Evolutionary conservation across 2,329 filamentous ascomycete species (phyloP).

Genomic region (Trichophyton simii): DNA sequence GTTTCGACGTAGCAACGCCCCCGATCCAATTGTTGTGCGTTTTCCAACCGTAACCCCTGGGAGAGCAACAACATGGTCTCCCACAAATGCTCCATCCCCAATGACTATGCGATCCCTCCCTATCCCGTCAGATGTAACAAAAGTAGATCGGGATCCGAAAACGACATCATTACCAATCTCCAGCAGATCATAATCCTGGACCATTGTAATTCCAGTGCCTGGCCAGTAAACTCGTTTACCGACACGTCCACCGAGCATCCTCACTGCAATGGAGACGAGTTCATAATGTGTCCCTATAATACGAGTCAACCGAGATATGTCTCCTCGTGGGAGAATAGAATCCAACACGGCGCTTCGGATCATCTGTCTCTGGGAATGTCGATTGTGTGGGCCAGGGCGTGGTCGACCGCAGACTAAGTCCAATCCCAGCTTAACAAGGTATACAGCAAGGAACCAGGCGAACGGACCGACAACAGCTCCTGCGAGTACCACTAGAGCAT

Average conservation of each 20-base stretch:
- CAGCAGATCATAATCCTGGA: conserved; percentile 1
- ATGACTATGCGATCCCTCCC: not conserved
- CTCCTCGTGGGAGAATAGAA: not conserved
- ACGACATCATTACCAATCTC: conserved; percentile 3
- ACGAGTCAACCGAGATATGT: not conserved
- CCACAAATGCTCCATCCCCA: conserved; percentile 2
- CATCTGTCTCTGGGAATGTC: not conserved
- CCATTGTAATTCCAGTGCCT: not conserved
- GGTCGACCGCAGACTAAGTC: not conserved
- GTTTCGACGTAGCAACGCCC: not conserved
- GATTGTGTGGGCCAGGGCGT: not conserved
- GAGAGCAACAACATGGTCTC: not conserved
- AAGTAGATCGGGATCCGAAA: conserved; percentile 1
- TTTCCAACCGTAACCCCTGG: not conserved
- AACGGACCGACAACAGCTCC: not conserved
- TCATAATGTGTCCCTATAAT: conserved; percentile 4
- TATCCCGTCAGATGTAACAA: conserved; percentile 1
- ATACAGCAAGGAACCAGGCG: not conserved
- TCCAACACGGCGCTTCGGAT: not conserved
- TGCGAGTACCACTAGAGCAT: not conserved
- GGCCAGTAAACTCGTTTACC: conserved; percentile 5
- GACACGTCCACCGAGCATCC: conserved; percentile 1
- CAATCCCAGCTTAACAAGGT: not conserved
- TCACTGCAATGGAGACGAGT: not conserved
- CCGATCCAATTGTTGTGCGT: not conserved